A percentile compares a stretch with the other conserved stretches of the same genome.
Evolutionary conservation across 2,329 filamentous ascomycete species (phyloP).

Genomic region (Penicillium sp.): DNA sequence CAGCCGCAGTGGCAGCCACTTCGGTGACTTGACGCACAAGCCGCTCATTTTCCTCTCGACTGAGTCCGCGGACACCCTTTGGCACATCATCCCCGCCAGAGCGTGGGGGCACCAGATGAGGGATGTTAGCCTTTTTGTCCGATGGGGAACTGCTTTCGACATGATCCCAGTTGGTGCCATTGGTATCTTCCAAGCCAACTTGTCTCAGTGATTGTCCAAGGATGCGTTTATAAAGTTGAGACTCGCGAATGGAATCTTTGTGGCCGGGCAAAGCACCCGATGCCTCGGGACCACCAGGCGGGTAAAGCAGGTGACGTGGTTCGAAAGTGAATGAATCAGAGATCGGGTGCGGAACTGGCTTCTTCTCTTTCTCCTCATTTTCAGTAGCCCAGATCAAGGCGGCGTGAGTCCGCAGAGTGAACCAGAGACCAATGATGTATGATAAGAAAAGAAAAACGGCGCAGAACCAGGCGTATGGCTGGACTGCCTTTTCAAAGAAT

Average conservation of each 20-base stretch:
- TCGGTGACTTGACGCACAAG: slow-evolving; percentile 88
- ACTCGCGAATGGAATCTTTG: slow-evolving; percentile 76
- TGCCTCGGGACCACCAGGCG: slow-evolving; percentile 35
- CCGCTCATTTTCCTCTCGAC: slow-evolving; percentile 77
- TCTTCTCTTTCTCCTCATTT: slow-evolving; percentile 71
- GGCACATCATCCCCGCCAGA: slow-evolving; percentile 48
- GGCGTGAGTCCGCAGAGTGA: slow-evolving; percentile 92
- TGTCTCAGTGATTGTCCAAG: slow-evolving; percentile 87
- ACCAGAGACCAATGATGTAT: slow-evolving; percentile 91
- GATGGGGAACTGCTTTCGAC: slow-evolving; percentile 27
- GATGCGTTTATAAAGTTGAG: slow-evolving; percentile 89
- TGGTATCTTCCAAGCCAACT: slow-evolving; percentile 68
- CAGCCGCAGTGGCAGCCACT: slow-evolving; percentile 87
- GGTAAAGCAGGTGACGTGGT: slow-evolving; percentile 38
- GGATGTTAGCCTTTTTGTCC: slow-evolving; percentile 47
- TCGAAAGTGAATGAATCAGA: slow-evolving; percentile 40
- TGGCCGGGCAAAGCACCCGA: slow-evolving; percentile 52
- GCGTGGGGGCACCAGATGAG: slow-evolving; percentile 78
- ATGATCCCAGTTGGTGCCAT: slow-evolving; percentile 45
- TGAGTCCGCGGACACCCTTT: slow-evolving; percentile 64
- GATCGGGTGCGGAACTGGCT: slow-evolving; percentile 26
- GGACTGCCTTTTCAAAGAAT: slow-evolving; percentile 88
- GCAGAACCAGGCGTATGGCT: slow-evolving; percentile 90
- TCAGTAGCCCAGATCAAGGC: slow-evolving; percentile 96
- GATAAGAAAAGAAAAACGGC: slow-evolving; percentile 85